Evolutionary conservation across 179 eudicot species (phyloP), one percentile per base, ranked within the genome.

Genomic region (Corrigiola litoralis): DNA sequence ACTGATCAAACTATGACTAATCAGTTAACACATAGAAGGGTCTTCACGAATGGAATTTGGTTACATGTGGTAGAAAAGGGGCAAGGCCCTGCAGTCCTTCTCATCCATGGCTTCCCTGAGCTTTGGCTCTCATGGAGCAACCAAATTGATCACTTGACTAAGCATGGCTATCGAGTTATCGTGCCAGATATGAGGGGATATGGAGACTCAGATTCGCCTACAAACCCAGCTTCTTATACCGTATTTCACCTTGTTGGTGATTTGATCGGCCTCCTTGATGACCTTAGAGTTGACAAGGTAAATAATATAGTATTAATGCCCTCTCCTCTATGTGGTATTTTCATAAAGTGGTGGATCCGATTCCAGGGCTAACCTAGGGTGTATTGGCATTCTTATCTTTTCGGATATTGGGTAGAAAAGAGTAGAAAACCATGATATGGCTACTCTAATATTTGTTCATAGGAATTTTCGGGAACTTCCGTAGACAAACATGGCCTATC

Each of bases 161-260:
- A 18, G 8, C 58, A 56, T 12, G 83, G 83, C 18, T 76, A 66
- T 14, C 80, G 72, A 9, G 80, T 68, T 1, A 67, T 80, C 25
- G 83, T 76, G 0, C 75, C 80, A 5, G 80, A 80, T 42, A 28
- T 80, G 72, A 65, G 78, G 27, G 83, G 83, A 37, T 80, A 54
- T 18, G 80, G 83, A 8, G 80, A 80, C 40, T 58, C 80, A 4
- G 80, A 80, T 57, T 33, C 70, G 0, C 78, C 80, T 45, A 57
- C 45, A 3, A 51, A 44, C 31, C 68, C 68, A 2, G 56, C 68
- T 14, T 62, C 58, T 7, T 76, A 76, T 52, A 80, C 80, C 1
- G 63, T 49, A 6, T 63, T 57, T 32, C 84, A 80, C 36, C 49
- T 73, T 23, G 80, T 76, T 37, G 81, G 74, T 17, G 81, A 80